Conservation (phyloP, 1,284 basidiomycete genomes). For the Cystobasidium sp. region DNA sequence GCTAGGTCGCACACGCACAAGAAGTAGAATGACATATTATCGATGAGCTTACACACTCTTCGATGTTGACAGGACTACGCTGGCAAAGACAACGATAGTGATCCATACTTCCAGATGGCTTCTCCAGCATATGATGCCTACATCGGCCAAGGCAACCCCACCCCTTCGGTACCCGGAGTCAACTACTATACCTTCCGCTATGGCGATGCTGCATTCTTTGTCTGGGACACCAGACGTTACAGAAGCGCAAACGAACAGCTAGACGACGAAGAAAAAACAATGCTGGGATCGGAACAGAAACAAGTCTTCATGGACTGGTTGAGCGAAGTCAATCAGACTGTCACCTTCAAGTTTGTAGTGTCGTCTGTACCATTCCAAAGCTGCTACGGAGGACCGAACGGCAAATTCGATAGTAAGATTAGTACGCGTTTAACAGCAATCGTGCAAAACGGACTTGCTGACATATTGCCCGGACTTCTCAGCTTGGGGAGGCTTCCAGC, state of each 20-base stretch:
- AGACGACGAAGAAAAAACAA: conserved; percentile 63
- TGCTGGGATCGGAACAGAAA: conserved; percentile 74
- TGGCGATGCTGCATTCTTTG: conserved; percentile 76
- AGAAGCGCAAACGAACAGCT: conserved; percentile 61
- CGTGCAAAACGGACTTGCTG: neutral
- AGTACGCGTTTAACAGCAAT: neutral
- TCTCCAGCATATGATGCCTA: conserved; percentile 70
- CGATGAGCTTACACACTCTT: conserved; percentile 65
- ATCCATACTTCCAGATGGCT: conserved; percentile 66
- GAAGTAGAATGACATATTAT: conserved; percentile 56
- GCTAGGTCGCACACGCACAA: too few relatives aligned
- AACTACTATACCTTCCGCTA: conserved; percentile 55
- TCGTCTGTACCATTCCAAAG: conserved; percentile 77
- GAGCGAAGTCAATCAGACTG: conserved; percentile 68
- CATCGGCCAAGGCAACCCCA: conserved; percentile 70
- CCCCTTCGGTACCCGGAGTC: conserved; percentile 58
- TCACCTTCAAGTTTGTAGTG: conserved; percentile 80
- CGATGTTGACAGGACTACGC: conserved; percentile 73
- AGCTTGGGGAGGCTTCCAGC: conserved; percentile 71
- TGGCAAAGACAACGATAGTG: conserved; percentile 64
- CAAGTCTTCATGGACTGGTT: conserved; percentile 71
- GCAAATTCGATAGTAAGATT: conserved; percentile 59
- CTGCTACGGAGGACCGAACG: conserved; percentile 71
- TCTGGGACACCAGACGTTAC: conserved; percentile 74
- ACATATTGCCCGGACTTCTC: conserved; percentile 53